These are phyloP conservation scores for Liquidambar formosana DNA, from an alignment of 164 flowering plant species.

Conservation along the genomic window DNA sequence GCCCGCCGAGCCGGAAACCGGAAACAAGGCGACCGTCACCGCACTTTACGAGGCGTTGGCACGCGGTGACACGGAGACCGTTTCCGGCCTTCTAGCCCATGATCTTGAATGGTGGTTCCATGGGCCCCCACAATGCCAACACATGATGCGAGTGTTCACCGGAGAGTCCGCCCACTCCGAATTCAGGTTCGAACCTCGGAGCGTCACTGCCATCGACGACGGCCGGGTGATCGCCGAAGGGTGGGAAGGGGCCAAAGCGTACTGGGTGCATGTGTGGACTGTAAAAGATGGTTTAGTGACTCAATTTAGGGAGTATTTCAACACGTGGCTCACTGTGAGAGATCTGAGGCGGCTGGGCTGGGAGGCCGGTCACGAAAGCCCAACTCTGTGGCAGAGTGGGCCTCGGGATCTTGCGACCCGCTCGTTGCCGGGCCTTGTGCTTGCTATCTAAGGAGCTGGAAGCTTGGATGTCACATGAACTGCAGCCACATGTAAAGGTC, in stretches of 20 bases:
- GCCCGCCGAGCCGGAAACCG: constrained; percentile 9
- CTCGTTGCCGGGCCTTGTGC: constrained; percentile 72
- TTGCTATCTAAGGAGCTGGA: constrained; percentile 49
- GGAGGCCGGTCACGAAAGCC: constrained; percentile 23
- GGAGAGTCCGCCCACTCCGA: constrained; percentile 40
- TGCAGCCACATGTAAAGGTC: too few species aligned
- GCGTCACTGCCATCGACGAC: constrained; percentile 52
- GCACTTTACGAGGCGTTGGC: constrained; percentile 52
- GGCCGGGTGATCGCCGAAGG: constrained; percentile 73
- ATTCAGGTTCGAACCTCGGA: constrained; percentile 62
- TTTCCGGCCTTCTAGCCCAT: constrained; percentile 38
- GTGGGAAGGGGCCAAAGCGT: constrained; percentile 73
- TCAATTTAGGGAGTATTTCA: constrained; percentile 79
- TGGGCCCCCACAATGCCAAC: constrained; percentile 75
- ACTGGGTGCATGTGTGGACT: constrained; percentile 93
- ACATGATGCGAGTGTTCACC: constrained; percentile 81
- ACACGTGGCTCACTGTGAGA: constrained; percentile 74
- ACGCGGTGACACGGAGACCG: constrained; percentile 27
- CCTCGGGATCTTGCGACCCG: constrained; percentile 42
- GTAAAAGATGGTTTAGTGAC: constrained; percentile 61
- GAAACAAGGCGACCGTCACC: constrained; percentile 34
- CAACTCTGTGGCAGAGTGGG: constrained; percentile 72
- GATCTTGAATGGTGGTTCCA: constrained; percentile 95
- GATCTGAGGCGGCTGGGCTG: constrained; percentile 39
- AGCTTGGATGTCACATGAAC: too few species aligned